phyloP scores from a whole-genome alignment of 768 basidiomycete species.

The Stropharia rugosoannulata region DNA sequence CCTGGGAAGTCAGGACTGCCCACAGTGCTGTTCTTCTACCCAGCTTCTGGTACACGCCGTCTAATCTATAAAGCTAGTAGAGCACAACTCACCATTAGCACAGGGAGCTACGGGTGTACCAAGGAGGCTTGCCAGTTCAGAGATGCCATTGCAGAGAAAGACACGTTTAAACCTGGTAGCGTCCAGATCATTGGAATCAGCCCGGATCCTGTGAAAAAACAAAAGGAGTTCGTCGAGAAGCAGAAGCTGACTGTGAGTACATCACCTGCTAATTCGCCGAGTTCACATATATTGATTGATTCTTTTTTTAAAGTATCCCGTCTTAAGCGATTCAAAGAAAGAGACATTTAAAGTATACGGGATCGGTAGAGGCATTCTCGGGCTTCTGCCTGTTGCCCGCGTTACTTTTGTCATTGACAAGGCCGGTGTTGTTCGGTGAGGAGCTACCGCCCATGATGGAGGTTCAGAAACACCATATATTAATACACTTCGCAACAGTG shows the following conservation, averaged over 20 bases:
- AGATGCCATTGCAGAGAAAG: constrained; percentile 69
- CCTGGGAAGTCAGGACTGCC: constrained; percentile 60
- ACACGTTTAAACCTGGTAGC: constrained; percentile 61
- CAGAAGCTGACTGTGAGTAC: constrained; percentile 57
- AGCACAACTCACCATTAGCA: background rate
- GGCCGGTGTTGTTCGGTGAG: constrained; percentile 65
- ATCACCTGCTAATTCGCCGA: constrained; percentile 1
- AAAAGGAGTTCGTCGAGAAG: constrained; percentile 74
- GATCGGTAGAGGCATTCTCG: constrained; percentile 67
- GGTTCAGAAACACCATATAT: background rate
- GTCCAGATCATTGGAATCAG: constrained; percentile 75
- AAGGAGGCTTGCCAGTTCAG: constrained; percentile 82
- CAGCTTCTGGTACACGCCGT: constrained; percentile 51
- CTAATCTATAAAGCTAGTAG: background rate
- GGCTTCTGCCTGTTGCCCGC: constrained; percentile 56
- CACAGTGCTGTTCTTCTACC: constrained; percentile 78
- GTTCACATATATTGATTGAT: background rate
- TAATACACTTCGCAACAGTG: constrained; percentile 35
- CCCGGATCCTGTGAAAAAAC: constrained; percentile 69
- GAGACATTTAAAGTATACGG: constrained; percentile 61
- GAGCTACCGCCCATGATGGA: background rate
- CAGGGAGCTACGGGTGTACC: constrained; percentile 80
- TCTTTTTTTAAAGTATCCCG: constrained; percentile 55
- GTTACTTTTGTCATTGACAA: constrained; percentile 78
- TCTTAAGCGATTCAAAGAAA: constrained; percentile 73